Conservation (phyloP, 768 basidiomycete genomes). For the Pleurotus djamor region DNA sequence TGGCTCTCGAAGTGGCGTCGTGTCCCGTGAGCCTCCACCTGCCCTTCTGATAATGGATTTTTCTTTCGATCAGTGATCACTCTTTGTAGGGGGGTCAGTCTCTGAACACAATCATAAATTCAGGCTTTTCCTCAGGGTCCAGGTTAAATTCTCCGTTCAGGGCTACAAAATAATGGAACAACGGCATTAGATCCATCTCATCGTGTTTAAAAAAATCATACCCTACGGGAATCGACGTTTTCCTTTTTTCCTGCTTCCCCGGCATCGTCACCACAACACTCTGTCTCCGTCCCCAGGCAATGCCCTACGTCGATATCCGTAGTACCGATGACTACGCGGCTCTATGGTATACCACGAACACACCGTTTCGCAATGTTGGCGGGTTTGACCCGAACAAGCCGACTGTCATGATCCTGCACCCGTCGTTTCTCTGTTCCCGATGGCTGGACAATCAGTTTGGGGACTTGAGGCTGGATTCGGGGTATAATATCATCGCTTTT, state of each 20-base stretch:
- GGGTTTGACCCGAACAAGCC: conserved; percentile 66
- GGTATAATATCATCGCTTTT: conserved; percentile 74
- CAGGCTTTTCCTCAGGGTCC: not conserved
- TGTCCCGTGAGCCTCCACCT: not conserved
- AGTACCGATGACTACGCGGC: conserved; percentile 65
- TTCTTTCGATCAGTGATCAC: no score
- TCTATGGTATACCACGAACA: conserved; percentile 72
- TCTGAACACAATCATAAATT: no score
- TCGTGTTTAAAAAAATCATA: conserved; percentile 2
- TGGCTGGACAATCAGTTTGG: conserved; percentile 70
- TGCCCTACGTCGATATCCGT: conserved; percentile 71
- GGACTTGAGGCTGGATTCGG: conserved; percentile 55
- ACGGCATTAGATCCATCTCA: not conserved
- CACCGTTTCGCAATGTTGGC: conserved; percentile 54
- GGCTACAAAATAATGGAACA: not conserved
- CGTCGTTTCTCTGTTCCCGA: conserved; percentile 62
- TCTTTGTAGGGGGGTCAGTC: no score
- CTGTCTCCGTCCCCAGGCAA: conserved; percentile 18
- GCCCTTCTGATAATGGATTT: not conserved
- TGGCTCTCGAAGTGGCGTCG: no score
- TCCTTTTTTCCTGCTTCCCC: no score
- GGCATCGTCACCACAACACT: not conserved
- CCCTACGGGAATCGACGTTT: not conserved
- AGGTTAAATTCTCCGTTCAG: conserved; percentile 2
- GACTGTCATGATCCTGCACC: conserved; percentile 67